Percentiles rank a stretch among this genome's conserved stretches.
Conservation (phyloP, 2,329 filamentous ascomycete species). For the Fusarium clavum region DNA sequence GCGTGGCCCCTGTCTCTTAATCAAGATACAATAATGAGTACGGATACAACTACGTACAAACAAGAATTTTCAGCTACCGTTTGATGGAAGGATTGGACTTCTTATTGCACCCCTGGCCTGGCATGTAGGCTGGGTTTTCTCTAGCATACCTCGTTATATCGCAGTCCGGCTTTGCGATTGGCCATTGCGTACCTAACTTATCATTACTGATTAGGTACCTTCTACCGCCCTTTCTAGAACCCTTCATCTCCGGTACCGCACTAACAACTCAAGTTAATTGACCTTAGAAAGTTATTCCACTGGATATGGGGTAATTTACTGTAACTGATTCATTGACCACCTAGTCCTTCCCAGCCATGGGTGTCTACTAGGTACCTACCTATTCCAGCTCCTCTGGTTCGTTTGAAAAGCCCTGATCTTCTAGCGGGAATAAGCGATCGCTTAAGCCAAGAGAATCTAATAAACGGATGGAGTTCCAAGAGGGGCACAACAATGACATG, state of each 20-base stretch:
- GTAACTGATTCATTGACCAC: neutral
- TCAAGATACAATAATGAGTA: neutral
- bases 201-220: slow-evolving; percentile 11
- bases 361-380: neutral
- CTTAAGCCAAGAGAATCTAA: slow-evolving; percentile 13
- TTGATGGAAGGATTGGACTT: neutral
- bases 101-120: neutral
- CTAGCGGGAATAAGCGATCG: slow-evolving; percentile 28
- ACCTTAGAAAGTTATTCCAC: slow-evolving; percentile 11
- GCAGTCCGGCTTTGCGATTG: slow-evolving; percentile 27
- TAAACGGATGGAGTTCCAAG: slow-evolving; percentile 15
- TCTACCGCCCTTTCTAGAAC: slow-evolving; percentile 44
- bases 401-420: slow-evolving; percentile 4
- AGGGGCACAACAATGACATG: slow-evolving; percentile 13
- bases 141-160: slow-evolving; percentile 4
- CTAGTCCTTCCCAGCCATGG: neutral
- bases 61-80: neutral
- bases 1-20: neutral
- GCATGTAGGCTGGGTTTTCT: neutral
- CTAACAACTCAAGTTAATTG: slow-evolving; percentile 5
- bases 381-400: slow-evolving; percentile 9
- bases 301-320: slow-evolving; percentile 3
- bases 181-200: slow-evolving; percentile 2
- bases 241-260: slow-evolving; percentile 38
- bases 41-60: neutral